Percentiles rank a stretch among this genome's conserved stretches.
Conservation (phyloP, 495 filamentous ascomycete species). For the Chaetomium cochliodes region DNA sequence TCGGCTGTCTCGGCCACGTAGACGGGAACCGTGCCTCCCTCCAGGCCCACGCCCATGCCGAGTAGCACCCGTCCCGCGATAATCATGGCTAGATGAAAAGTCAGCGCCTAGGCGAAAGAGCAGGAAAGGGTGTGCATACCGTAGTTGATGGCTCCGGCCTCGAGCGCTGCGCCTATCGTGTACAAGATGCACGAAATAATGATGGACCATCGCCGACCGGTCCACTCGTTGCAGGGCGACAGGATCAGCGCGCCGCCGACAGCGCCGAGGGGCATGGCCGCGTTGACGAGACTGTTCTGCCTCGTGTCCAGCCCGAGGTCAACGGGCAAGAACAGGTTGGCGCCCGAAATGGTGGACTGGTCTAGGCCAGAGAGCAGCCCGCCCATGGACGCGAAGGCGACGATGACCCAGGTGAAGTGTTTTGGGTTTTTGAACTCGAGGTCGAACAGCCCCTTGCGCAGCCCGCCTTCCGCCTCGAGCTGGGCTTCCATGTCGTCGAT, state of each 20-base stretch:
- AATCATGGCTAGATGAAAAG: background rate
- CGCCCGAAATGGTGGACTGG: conserved; percentile 16
- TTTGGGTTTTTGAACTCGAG: conserved; percentile 9
- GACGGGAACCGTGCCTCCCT: conserved; percentile 14
- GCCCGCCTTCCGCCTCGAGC: conserved; percentile 1
- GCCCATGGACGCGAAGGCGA: conserved; percentile 15
- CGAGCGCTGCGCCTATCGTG: conserved; percentile 4
- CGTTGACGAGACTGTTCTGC: conserved; percentile 18
- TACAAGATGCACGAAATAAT: conserved; percentile 13
- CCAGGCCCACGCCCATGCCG: conserved; percentile 10
- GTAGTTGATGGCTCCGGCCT: conserved; percentile 13
- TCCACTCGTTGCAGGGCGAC: conserved; percentile 11
- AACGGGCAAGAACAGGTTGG: conserved; percentile 6
- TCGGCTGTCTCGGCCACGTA: conserved; percentile 16
- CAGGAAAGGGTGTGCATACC: background rate
- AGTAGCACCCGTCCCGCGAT: conserved; percentile 10
- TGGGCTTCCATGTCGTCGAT: conserved; percentile 7
- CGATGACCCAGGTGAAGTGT: conserved; percentile 13
- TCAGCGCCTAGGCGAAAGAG: background rate
- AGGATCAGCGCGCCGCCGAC: conserved; percentile 9
- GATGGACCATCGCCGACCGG: conserved; percentile 11
- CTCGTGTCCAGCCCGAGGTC: conserved; percentile 12
- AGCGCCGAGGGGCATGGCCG: conserved; percentile 15
- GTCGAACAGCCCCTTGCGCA: conserved; percentile 6
- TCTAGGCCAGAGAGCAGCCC: conserved; percentile 10